Percentiles rank a stretch among this genome's conserved stretches.
phyloP scores from a whole-genome alignment of 257 asterid genomes.

The Solanum corneliomulleri region DNA sequence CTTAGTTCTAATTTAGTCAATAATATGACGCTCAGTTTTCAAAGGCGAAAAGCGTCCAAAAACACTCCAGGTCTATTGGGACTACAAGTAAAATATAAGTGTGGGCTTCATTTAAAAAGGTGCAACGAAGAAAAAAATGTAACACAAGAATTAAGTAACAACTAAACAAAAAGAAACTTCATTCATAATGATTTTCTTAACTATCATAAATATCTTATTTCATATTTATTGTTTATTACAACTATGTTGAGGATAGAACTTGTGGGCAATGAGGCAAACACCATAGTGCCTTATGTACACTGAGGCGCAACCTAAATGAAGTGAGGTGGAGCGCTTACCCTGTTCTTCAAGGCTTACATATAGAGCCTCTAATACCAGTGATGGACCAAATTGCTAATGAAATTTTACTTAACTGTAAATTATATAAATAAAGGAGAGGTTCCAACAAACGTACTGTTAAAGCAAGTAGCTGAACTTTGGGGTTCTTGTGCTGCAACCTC shows the following conservation, averaged over 20 bases:
- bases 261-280: not conserved
- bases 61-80: not conserved
- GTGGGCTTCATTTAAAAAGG: not conserved
- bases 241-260: not conserved
- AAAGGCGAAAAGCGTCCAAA: not conserved
- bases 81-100: not conserved
- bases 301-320: not conserved
- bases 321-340: not conserved
- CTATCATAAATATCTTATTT: not conserved
- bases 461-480: constrained; percentile 83
- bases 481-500: constrained; percentile 87
- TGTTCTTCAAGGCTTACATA: not conserved
- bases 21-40: not conserved
- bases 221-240: not conserved
- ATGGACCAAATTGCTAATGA: not conserved
- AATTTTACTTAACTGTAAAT: not conserved
- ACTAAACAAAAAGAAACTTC: not conserved
- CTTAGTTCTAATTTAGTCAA: not conserved
- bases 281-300: not conserved
- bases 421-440: not conserved
- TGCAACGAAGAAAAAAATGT: not conserved
- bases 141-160: not conserved
- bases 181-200: not conserved
- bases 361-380: not conserved
- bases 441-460: constrained; percentile 47